Evolutionary conservation across 176 grass and related monocot genomes (phyloP).

Genomic region (Zizania latifolia): DNA sequence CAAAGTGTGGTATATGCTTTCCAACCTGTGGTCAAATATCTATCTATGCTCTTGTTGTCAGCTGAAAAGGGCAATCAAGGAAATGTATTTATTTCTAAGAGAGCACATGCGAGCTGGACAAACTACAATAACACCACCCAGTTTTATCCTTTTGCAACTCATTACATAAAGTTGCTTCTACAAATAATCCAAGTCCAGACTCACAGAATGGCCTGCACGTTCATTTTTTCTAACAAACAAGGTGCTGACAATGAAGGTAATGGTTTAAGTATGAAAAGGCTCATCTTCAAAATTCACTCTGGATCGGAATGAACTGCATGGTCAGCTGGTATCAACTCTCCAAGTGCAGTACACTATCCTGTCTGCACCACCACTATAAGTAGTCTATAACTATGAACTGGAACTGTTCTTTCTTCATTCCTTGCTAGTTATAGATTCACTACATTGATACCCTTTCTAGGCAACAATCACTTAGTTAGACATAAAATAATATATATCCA

Average conservation of each 20-base stretch:
- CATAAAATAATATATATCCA: background rate
- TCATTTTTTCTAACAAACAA: background rate
- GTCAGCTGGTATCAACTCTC: background rate
- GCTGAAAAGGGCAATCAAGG: background rate
- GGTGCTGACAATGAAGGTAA: background rate
- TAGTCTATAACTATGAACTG: background rate
- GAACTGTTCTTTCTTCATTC: background rate
- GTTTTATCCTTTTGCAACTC: background rate
- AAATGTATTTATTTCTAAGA: background rate
- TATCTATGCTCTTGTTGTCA: background rate
- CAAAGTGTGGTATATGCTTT: background rate
- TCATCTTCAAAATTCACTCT: background rate
- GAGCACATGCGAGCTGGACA: background rate
- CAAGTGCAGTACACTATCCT: background rate
- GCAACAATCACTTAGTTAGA: background rate
- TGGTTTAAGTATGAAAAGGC: background rate
- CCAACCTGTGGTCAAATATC: constrained; percentile 1
- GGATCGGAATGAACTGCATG: background rate
- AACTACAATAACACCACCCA: background rate
- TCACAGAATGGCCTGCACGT: background rate
- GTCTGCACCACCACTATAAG: background rate
- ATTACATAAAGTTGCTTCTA: background rate
- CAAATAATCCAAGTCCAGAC: background rate
- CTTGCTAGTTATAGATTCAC: background rate
- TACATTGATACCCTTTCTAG: background rate